Percentiles rank a stretch among this genome's conserved stretches.
Evolutionary conservation across 2,329 filamentous ascomycete genomes (phyloP).

Genomic region (Ophiostoma novo-ulmi): DNA sequence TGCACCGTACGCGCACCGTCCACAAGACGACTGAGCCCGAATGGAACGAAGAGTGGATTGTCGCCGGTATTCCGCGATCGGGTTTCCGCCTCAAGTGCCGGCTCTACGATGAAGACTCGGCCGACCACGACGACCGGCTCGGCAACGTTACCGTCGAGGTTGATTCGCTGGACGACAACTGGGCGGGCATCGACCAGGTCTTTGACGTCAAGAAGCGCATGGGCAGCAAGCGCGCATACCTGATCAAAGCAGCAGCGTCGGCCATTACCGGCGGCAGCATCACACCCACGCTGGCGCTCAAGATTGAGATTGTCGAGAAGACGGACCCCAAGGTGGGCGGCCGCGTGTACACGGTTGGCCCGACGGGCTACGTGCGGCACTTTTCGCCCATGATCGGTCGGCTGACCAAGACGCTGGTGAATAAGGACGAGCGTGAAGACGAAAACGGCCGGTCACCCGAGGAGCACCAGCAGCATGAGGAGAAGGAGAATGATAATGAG

Average conservation of each 20-base stretch:
- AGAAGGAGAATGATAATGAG: neutral
- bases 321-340: constrained; percentile 61
- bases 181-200: constrained; percentile 59
- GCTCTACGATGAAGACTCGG: constrained; percentile 84
- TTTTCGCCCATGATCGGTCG: constrained; percentile 85
- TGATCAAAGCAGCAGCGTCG: constrained; percentile 63
- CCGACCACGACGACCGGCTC: constrained; percentile 79
- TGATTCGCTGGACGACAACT: constrained; percentile 54
- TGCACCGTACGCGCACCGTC: constrained; percentile 70
- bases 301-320: constrained; percentile 69
- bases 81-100: constrained; percentile 78
- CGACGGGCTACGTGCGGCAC: constrained; percentile 71
- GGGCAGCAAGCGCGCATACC: constrained; percentile 81
- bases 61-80: constrained; percentile 71
- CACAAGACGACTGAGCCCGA: constrained; percentile 65
- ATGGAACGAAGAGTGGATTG: constrained; percentile 83
- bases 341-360: constrained; percentile 74
- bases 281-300: constrained; percentile 65
- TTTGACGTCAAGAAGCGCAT: constrained; percentile 76
- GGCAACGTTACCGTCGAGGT: constrained; percentile 76
- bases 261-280: constrained; percentile 61
- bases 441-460: constrained; percentile 37
- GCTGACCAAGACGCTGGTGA: constrained; percentile 66
- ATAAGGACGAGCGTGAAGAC: constrained; percentile 52
- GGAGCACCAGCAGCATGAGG: constrained; percentile 23